Conservation (phyloP, 2,329 filamentous ascomycete species). For the Aspergillus pseudoterreus region DNA sequence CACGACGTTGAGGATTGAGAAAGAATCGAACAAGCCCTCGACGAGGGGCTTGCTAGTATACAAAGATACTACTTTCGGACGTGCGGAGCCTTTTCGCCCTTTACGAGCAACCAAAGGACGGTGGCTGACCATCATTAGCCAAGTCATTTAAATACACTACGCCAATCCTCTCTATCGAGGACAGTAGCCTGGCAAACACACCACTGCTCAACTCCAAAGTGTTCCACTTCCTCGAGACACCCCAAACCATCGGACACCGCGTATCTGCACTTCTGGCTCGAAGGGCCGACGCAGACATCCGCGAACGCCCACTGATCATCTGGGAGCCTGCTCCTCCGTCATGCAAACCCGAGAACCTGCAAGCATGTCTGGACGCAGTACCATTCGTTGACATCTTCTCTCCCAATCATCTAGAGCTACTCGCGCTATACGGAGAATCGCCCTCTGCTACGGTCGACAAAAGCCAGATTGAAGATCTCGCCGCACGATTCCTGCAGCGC, state of each 20-base stretch:
- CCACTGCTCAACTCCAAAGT: conserved; percentile 9
- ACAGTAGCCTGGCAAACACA: conserved; percentile 5
- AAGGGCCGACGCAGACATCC: conserved; percentile 6
- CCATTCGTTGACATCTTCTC: conserved; percentile 31
- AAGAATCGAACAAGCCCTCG: conserved; percentile 10
- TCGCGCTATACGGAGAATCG: conserved; percentile 14
- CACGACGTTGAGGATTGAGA: conserved; percentile 9
- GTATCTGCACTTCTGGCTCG: conserved; percentile 14
- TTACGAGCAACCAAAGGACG: neutral
- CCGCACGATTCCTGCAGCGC: conserved; percentile 5
- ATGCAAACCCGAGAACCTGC: conserved; percentile 19
- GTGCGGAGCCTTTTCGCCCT: conserved; percentile 15
- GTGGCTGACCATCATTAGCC: conserved; percentile 9
- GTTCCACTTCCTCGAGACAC: conserved; percentile 19
- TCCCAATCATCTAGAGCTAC: conserved; percentile 38
- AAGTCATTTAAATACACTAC: conserved; percentile 22
- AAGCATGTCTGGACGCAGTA: conserved; percentile 14
- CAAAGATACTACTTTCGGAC: conserved; percentile 26
- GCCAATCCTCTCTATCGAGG: conserved; percentile 13
- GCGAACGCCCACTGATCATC: conserved; percentile 15
- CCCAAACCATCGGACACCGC: conserved; percentile 11
- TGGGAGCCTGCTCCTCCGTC: conserved; percentile 24
- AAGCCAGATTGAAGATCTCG: conserved; percentile 12
- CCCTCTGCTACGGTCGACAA: neutral
- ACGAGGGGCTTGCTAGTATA: conserved; percentile 25